A percentile compares a stretch with the other conserved stretches of the same genome.
phyloP scores from a whole-genome alignment of 2,329 filamentous ascomycete species.

The Didymella segeticola region DNA sequence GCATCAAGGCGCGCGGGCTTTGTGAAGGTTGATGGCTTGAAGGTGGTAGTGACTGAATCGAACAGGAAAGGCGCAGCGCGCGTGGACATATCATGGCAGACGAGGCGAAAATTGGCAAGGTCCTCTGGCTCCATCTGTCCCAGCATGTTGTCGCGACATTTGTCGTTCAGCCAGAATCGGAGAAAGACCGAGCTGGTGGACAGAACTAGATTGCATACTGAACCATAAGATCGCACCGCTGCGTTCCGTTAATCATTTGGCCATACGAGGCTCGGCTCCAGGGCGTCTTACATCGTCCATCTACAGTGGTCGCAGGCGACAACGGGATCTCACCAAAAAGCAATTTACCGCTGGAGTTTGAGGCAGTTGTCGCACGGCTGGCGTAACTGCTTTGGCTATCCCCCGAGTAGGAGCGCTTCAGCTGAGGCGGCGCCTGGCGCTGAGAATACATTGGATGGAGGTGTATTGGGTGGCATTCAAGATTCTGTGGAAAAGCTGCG shows the following conservation, averaged over 20 bases:
- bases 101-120: slow-evolving; percentile 63
- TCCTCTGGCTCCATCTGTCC: slow-evolving; percentile 51
- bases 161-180: slow-evolving; percentile 58
- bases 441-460: slow-evolving; percentile 42
- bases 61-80: slow-evolving; percentile 74
- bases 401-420: slow-evolving; percentile 47
- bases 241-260: slow-evolving; percentile 28
- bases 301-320: slow-evolving; percentile 47
- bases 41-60: slow-evolving; percentile 71
- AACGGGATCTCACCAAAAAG: slow-evolving; percentile 60
- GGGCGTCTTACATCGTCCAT: slow-evolving; percentile 45
- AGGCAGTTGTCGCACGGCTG: slow-evolving; percentile 44
- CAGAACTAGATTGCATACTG: slow-evolving; percentile 57
- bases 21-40: slow-evolving; percentile 77
- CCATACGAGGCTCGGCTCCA: slow-evolving; percentile 10
- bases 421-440: slow-evolving; percentile 42
- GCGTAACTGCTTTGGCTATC: slow-evolving; percentile 48
- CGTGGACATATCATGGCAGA: slow-evolving; percentile 73
- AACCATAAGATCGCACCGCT: slow-evolving; percentile 55
- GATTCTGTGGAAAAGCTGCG: slow-evolving; percentile 18
- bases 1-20: slow-evolving; percentile 75
- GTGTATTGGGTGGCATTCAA: slow-evolving; percentile 26
- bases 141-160: slow-evolving; percentile 55
- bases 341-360: slow-evolving; percentile 49
- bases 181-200: slow-evolving; percentile 58